Conservation (phyloP, 2,329 filamentous ascomycete genomes). For the Ampelomyces quisqualis region DNA sequence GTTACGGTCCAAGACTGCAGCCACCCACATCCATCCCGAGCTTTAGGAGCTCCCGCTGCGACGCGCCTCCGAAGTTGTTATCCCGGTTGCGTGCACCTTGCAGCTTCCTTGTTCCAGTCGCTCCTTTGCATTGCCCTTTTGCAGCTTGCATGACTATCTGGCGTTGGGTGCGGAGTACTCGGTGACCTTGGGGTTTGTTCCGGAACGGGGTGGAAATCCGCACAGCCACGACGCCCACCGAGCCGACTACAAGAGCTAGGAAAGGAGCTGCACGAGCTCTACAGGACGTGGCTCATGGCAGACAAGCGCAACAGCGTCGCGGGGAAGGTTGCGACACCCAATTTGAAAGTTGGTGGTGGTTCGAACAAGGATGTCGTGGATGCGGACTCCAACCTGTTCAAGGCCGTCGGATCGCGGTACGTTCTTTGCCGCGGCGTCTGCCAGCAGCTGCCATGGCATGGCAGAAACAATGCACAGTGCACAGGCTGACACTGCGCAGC, state of each 20-base stretch:
- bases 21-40: constrained; percentile 15
- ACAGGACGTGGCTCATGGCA: constrained; percentile 54
- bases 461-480: neutral
- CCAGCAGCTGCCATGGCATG: neutral
- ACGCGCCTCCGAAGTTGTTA: constrained; percentile 20
- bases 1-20: constrained; percentile 13
- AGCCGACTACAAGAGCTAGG: constrained; percentile 1
- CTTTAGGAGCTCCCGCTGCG: constrained; percentile 17
- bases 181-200: constrained; percentile 24
- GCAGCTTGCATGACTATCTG: constrained; percentile 40
- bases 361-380: constrained; percentile 50
- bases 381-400: constrained; percentile 57
- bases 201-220: too few species aligned
- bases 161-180: constrained; percentile 33
- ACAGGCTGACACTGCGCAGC: constrained; percentile 44
- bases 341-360: constrained; percentile 46
- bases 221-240: constrained; percentile 7
- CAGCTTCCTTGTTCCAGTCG: constrained; percentile 40
- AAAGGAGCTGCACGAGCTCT: too few species aligned
- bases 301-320: constrained; percentile 60
- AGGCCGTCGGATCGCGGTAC: constrained; percentile 63
- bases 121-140: constrained; percentile 43
- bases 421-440: constrained; percentile 22
- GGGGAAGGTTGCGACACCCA: constrained; percentile 55
- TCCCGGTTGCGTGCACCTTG: constrained; percentile 27